Conservation (phyloP, 2,329 filamentous ascomycete species). For the Tolypocladium tropicale region DNA sequence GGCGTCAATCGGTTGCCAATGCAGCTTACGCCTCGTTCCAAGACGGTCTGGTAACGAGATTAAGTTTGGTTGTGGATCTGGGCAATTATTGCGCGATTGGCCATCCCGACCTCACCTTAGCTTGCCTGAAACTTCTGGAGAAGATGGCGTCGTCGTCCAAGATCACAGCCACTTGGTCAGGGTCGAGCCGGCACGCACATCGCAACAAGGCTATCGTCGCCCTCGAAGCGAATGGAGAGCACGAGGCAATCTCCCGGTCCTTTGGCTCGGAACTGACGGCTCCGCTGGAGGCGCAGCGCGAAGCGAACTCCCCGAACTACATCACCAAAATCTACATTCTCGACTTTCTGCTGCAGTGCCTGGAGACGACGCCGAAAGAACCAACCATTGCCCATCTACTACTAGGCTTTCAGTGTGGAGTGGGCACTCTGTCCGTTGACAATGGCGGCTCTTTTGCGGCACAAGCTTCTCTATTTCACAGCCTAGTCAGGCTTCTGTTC, state of each 20-base stretch:
- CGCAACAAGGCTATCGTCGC: conserved; percentile 81
- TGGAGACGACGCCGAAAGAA: conserved; percentile 62
- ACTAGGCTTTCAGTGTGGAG: conserved; percentile 74
- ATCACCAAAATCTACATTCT: conserved; percentile 76
- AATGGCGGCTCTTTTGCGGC: conserved; percentile 60
- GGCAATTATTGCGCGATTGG: conserved; percentile 80
- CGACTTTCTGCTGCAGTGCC: conserved; percentile 73
- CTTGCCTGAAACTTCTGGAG: conserved; percentile 72
- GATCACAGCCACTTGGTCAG: conserved; percentile 59
- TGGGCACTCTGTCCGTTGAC: conserved; percentile 58
- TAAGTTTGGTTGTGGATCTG: conserved; percentile 70
- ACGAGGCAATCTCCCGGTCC: conserved; percentile 67
- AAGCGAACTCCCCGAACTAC: conserved; percentile 61
- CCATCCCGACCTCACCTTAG: conserved; percentile 69
- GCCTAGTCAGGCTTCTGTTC: conserved; percentile 61
- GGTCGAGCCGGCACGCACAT: conserved; percentile 50
- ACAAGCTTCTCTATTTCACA: conserved; percentile 72
- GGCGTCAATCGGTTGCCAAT: conserved; percentile 49
- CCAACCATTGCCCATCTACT: conserved; percentile 87
- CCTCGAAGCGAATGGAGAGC: conserved; percentile 71
- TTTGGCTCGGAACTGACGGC: conserved; percentile 60
- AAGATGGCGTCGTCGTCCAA: conserved; percentile 78
- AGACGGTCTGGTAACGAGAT: conserved; percentile 75
- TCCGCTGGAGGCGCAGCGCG: conserved; percentile 62
- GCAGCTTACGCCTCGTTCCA: conserved; percentile 81